phyloP scores from a whole-genome alignment of 208 protist genomes.

The Porcisia hertigi region DNA sequence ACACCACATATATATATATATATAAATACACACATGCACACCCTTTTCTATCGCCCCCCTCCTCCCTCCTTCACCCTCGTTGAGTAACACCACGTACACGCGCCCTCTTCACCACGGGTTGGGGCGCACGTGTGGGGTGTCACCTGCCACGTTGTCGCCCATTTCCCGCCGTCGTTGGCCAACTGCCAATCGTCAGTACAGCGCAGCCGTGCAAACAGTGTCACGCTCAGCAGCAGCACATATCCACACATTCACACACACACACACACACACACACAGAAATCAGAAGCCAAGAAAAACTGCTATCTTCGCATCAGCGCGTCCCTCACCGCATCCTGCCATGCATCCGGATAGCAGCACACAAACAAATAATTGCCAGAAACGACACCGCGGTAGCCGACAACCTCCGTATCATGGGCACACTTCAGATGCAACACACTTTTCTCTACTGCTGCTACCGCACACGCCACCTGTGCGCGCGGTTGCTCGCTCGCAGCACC shows the following conservation, averaged over 20 bases:
- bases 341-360: slow-evolving; percentile 29
- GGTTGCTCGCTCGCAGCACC: not conserved
- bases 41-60: too few relatives aligned
- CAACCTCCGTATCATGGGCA: slow-evolving; percentile 2
- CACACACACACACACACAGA: too few relatives aligned
- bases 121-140: too few relatives aligned
- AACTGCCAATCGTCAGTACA: too few relatives aligned
- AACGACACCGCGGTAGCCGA: slow-evolving; percentile 26
- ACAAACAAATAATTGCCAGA: slow-evolving; percentile 34
- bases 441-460: slow-evolving; percentile 9
- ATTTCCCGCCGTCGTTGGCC: too few relatives aligned
- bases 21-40: too few relatives aligned
- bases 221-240: not conserved
- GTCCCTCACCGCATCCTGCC: slow-evolving; percentile 3
- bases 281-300: not conserved
- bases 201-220: too few relatives aligned
- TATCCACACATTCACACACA: not conserved
- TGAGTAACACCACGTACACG: too few relatives aligned
- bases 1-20: too few relatives aligned
- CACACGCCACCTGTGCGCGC: not conserved
- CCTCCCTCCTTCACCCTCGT: too few relatives aligned
- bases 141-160: too few relatives aligned
- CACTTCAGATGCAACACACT: not conserved
- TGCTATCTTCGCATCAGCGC: not conserved
- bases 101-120: too few relatives aligned